Base-by-base conservation (phyloP, 129 eudicot species). In the Centella asiatica region DNA sequence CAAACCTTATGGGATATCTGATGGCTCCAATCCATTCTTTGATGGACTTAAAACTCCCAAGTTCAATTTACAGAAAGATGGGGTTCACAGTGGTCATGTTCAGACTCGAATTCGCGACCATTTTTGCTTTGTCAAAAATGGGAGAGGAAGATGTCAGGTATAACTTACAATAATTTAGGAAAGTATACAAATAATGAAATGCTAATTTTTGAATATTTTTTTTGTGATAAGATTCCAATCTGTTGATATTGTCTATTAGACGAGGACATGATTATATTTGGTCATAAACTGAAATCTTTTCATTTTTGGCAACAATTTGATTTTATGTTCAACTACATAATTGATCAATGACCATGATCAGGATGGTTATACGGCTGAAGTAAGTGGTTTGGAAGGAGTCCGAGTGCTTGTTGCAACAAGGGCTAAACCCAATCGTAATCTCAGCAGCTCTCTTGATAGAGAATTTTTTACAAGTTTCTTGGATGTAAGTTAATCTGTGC, bases 21-120 rank as follows among this genome's bases (percentile, higher is more conserved):
- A 85, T 68, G 86, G 92, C 53, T 89, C 92, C 62, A 89, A 85
- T 76, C 82, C 81, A 5, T 72, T 89, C 64, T 89, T 83, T 60
- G 77, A 82, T 72, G 87, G 79, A 22, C 71, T 29, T 19, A 48
- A 66, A 50, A 54, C 55, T 52, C 88, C 90, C 7, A 83, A 53
- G 53, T 89, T 85, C 71, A 68, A 78, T 65, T 71, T 83, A 65
- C 59, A 0, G 60, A 72, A 72, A 56, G 52, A 69, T 33, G 95
- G 95, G 53, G 86, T 89, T 61, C 97, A 89, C 56, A 85, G 97
- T 58, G 97, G 97, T 62, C 97, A 89, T 72, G 88, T 89, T 73
- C 92, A 85, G 69, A 85, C 71, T 1, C 78, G 88, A 69, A 82
- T 85, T 56, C 72, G 45, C 14, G 97, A 89, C 76, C 88, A 86